These are phyloP conservation scores for Hericium coralloides DNA, from an alignment of 768 basidiomycete species.

Conservation along the genomic window DNA sequence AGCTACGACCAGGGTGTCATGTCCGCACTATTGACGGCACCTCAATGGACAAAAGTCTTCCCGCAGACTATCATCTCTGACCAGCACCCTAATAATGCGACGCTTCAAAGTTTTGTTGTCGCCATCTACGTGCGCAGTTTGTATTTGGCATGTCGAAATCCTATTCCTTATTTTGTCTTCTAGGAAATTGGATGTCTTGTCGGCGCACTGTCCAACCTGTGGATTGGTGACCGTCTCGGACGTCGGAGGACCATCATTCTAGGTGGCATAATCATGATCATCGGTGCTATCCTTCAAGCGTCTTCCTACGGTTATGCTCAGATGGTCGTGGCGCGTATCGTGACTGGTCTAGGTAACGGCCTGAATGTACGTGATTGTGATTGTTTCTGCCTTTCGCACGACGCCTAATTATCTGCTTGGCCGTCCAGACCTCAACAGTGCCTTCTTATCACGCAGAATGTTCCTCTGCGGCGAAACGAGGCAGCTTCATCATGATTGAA, in stretches of 20 bases:
- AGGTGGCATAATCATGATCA: slow-evolving; percentile 51
- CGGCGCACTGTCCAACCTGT: slow-evolving; percentile 54
- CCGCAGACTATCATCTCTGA: slow-evolving; percentile 40
- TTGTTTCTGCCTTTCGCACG: neutral
- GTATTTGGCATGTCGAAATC: neutral
- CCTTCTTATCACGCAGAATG: slow-evolving; percentile 62
- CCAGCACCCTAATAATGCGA: slow-evolving; percentile 37
- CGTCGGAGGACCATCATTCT: slow-evolving; percentile 48
- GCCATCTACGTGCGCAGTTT: slow-evolving; percentile 40
- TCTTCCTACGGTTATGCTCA: slow-evolving; percentile 50
- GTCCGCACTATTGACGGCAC: slow-evolving; percentile 53
- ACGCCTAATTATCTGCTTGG: neutral
- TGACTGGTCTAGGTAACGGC: slow-evolving; percentile 61
- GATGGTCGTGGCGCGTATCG: slow-evolving; percentile 49
- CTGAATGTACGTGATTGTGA: slow-evolving; percentile 34
- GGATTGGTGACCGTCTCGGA: slow-evolving; percentile 52
- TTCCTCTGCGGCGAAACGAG: slow-evolving; percentile 48
- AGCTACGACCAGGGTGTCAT: slow-evolving; percentile 68
- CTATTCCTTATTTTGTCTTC: neutral
- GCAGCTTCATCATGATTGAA: slow-evolving; percentile 57
- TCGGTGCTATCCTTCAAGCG: slow-evolving; percentile 53
- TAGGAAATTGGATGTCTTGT: slow-evolving; percentile 59
- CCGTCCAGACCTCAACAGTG: slow-evolving; percentile 48
- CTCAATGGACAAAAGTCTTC: slow-evolving; percentile 51
- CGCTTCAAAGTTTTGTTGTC: slow-evolving; percentile 49